phyloP scores from a whole-genome alignment of 495 filamentous ascomycete species.

The Articulospora tetracladia region DNA sequence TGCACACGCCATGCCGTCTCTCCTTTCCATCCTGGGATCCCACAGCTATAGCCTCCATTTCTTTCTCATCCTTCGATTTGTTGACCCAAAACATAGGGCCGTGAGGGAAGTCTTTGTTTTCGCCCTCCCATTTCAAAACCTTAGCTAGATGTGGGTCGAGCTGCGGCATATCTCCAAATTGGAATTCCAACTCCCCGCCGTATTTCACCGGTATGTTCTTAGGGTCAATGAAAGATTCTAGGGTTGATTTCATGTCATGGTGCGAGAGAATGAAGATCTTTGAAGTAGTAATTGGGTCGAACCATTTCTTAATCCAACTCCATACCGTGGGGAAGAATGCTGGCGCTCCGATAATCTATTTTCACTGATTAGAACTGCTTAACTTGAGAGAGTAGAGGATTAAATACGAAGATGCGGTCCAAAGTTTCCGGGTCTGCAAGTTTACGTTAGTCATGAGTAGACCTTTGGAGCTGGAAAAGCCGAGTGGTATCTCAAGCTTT shows the following conservation, averaged over 20 bases:
- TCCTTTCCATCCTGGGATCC: conserved; percentile 34
- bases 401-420: conserved; percentile 74
- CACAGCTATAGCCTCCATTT: conserved; percentile 41
- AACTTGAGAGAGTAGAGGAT: background rate
- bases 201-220: conserved; percentile 79
- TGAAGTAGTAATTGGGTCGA: conserved; percentile 86
- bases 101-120: conserved; percentile 38
- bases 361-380: background rate
- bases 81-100: conserved; percentile 49
- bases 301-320: conserved; percentile 95
- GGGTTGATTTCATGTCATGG: conserved; percentile 65
- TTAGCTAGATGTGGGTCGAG: conserved; percentile 58
- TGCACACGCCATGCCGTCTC: conserved; percentile 38
- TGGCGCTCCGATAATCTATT: conserved; percentile 82
- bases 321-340: conserved; percentile 91
- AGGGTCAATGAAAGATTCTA: conserved; percentile 75
- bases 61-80: conserved; percentile 30
- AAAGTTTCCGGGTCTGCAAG: conserved; percentile 77
- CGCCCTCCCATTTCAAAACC: conserved; percentile 43
- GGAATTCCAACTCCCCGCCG: conserved; percentile 77
- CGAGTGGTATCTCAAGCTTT: too few relatives aligned
- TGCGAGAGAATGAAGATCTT: conserved; percentile 85
- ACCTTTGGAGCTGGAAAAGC: too few relatives aligned
- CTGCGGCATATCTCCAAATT: conserved; percentile 68
- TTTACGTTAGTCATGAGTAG: too few relatives aligned